Conservation (phyloP, 306 rosid genomes). For the Castanea mollissima region DNA sequence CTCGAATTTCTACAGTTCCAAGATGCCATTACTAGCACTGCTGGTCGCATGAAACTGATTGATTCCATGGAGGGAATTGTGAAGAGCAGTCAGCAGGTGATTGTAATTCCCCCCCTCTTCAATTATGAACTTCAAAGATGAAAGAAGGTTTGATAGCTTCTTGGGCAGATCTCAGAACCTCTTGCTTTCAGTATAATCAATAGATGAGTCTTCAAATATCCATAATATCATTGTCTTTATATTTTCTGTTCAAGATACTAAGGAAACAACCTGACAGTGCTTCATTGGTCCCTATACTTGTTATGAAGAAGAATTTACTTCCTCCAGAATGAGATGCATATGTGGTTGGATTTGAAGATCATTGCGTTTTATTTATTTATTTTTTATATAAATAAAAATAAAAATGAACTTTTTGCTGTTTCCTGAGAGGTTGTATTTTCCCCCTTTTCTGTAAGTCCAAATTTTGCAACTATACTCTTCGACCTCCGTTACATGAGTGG, state of each 20-base stretch:
- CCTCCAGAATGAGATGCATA: not conserved
- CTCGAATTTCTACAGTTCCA: constrained; percentile 60
- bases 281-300: not conserved
- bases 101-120: constrained; percentile 2
- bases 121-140: constrained; percentile 1
- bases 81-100: constrained; percentile 87
- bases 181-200: not conserved
- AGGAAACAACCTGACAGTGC: not conserved
- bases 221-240: not conserved
- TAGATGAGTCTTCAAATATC: not conserved
- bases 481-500: not conserved
- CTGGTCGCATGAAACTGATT: constrained; percentile 67
- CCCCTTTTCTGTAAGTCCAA: too few relatives aligned
- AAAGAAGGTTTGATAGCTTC: constrained; percentile 8
- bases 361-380: too few relatives aligned
- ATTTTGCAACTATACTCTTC: too few relatives aligned
- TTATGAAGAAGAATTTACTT: not conserved
- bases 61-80: constrained; percentile 93
- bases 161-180: constrained; percentile 10
- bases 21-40: constrained; percentile 71
- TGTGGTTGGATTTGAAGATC: not conserved
- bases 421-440: too few relatives aligned
- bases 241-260: not conserved
- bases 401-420: too few relatives aligned
- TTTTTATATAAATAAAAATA: too few relatives aligned